Conservation (phyloP, 192 early-diverging fungal species). For the Coemansia sp. region DNA sequence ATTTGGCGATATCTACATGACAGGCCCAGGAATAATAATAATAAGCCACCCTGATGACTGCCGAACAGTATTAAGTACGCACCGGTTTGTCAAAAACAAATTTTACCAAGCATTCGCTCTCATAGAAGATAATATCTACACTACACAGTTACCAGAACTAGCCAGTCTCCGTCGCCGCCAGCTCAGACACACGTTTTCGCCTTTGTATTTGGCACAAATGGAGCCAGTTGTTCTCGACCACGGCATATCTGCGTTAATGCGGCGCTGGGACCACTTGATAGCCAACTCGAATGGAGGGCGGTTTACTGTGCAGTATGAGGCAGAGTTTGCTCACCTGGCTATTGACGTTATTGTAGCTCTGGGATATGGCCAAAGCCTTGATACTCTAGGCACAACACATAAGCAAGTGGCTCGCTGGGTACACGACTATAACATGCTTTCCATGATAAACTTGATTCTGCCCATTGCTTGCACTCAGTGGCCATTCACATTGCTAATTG, state of each 20-base stretch:
- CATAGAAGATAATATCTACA: slow-evolving; percentile 28
- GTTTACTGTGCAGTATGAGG: slow-evolving; percentile 22
- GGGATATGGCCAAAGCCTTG: slow-evolving; percentile 42
- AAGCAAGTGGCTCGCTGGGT: slow-evolving; percentile 29
- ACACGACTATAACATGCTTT: slow-evolving; percentile 22
- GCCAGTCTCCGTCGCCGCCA: slow-evolving; percentile 21
- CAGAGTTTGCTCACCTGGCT: slow-evolving; percentile 26
- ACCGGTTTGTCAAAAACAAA: slow-evolving; percentile 32
- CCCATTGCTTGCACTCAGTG: background rate
- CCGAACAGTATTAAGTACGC: slow-evolving; percentile 23
- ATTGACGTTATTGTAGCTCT: slow-evolving; percentile 36
- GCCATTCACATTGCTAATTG: slow-evolving; percentile 16
- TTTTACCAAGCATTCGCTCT: slow-evolving; percentile 35
- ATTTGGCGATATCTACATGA: slow-evolving; percentile 43
- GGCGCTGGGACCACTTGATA: slow-evolving; percentile 27
- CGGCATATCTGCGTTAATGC: slow-evolving; percentile 20
- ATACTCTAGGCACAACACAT: slow-evolving; percentile 18
- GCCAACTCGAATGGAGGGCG: background rate
- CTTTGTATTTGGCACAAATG: slow-evolving; percentile 19
- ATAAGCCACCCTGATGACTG: slow-evolving; percentile 32
- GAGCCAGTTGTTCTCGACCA: slow-evolving; percentile 33
- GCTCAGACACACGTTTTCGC: slow-evolving; percentile 14
- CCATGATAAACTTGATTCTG: slow-evolving; percentile 18
- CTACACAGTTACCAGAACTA: slow-evolving; percentile 32
- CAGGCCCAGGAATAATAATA: slow-evolving; percentile 30